Evolutionary conservation across 164 flowering plant species (phyloP).

Genomic region (Aristolochia fimbriata): DNA sequence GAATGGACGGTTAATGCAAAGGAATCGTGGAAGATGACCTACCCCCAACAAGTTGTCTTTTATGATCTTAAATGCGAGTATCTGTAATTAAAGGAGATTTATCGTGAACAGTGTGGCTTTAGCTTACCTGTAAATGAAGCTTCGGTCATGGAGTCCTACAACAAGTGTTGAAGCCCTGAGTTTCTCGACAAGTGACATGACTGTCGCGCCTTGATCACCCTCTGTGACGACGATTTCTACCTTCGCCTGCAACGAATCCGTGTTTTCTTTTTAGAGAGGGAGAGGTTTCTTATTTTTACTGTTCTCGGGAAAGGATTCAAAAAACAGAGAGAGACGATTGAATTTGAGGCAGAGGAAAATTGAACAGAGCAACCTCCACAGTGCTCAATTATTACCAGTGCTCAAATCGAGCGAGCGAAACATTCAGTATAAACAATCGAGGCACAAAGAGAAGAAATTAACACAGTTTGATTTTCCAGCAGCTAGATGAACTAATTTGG

Average conservation of each 20-base stretch:
- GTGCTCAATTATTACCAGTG: too few species aligned
- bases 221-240: conserved; percentile 76
- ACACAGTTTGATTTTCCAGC: too few species aligned
- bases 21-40: too few species aligned
- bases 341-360: neutral
- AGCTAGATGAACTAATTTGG: too few species aligned
- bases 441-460: too few species aligned
- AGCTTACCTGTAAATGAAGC: conserved; percentile 75
- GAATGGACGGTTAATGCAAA: too few species aligned
- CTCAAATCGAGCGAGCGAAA: too few species aligned
- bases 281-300: neutral
- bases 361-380: too few species aligned
- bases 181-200: conserved; percentile 48
- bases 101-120: neutral
- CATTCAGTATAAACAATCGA: too few species aligned
- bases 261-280: neutral
- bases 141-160: conserved; percentile 75
- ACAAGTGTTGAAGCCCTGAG: conserved; percentile 70
- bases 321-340: neutral
- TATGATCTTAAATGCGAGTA: neutral
- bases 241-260: conserved; percentile 49
- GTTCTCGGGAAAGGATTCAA: neutral
- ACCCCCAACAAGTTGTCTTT: too few species aligned
- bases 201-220: conserved; percentile 53
- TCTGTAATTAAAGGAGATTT: neutral